phyloP scores from a whole-genome alignment of 1,284 basidiomycete species.

The Pseudozyma pruni region DNA sequence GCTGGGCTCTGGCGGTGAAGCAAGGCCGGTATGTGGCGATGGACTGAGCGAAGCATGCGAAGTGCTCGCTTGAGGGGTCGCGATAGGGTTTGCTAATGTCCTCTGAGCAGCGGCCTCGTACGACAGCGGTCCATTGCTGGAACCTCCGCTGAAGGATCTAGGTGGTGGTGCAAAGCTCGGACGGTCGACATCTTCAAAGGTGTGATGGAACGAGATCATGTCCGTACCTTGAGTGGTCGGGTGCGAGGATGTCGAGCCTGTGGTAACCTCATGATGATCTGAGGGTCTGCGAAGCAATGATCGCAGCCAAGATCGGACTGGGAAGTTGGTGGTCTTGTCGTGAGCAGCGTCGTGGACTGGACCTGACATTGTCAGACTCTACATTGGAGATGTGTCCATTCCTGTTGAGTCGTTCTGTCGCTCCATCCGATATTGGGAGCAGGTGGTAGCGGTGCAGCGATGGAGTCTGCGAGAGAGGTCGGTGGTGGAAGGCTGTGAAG shows the following conservation, averaged over 20 bases:
- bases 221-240: slow-evolving; percentile 6
- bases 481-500: not conserved
- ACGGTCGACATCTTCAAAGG: slow-evolving; percentile 28
- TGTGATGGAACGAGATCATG: slow-evolving; percentile 50
- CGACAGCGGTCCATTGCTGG: slow-evolving; percentile 13
- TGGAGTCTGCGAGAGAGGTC: too few species aligned
- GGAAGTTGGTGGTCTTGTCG: slow-evolving; percentile 12
- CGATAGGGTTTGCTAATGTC: slow-evolving; percentile 26
- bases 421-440: too few species aligned
- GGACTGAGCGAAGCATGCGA: slow-evolving; percentile 4
- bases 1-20: slow-evolving; percentile 10
- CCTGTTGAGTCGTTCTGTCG: not conserved
- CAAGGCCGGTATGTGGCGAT: slow-evolving; percentile 2
- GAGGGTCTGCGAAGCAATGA: slow-evolving; percentile 21
- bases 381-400: not conserved
- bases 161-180: slow-evolving; percentile 26
- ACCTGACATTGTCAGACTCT: slow-evolving; percentile 6
- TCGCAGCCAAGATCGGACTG: slow-evolving; percentile 35
- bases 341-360: slow-evolving; percentile 2
- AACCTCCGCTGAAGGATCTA: slow-evolving; percentile 40
- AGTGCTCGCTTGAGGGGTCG: slow-evolving; percentile 8
- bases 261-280: slow-evolving; percentile 1
- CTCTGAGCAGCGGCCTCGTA: slow-evolving; percentile 22
- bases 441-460: too few species aligned
- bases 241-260: not conserved